Percentiles rank a stretch among this genome's conserved stretches.
These are phyloP conservation scores for Podaxis sp. DNA, from an alignment of 768 basidiomycete species.

Conservation along the genomic window DNA sequence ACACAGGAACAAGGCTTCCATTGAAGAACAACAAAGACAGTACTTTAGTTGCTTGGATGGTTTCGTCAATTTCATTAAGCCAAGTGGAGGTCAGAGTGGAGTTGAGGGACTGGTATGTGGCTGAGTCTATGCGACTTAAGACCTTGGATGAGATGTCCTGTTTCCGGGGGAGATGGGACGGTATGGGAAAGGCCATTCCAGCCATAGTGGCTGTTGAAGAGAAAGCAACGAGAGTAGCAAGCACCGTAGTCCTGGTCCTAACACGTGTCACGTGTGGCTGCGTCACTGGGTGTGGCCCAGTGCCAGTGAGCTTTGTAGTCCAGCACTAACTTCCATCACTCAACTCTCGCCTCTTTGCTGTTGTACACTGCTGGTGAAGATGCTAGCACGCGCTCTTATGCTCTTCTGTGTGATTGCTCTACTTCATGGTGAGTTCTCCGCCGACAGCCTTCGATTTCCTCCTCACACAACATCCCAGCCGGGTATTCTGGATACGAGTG, in stretches of 20 bases:
- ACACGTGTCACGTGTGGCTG: conserved; percentile 29
- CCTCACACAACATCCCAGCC: conserved; percentile 39
- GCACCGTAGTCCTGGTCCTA: background rate
- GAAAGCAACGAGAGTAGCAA: background rate
- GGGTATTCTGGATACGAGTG: conserved; percentile 83
- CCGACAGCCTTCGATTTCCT: conserved; percentile 1
- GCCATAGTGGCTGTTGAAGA: conserved; percentile 15
- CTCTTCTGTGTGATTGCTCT: conserved; percentile 45
- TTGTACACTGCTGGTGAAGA: conserved; percentile 19
- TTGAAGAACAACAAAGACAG: conserved; percentile 9
- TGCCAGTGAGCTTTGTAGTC: background rate
- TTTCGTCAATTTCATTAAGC: conserved; percentile 70
- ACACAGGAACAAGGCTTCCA: background rate
- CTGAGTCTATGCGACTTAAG: conserved; percentile 67
- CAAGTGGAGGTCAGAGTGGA: conserved; percentile 65
- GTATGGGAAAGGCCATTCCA: conserved; percentile 73
- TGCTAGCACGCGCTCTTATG: conserved; percentile 50
- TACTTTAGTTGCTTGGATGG: conserved; percentile 74
- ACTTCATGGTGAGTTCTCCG: conserved; percentile 50
- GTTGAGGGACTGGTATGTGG: conserved; percentile 55
- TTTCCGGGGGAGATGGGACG: conserved; percentile 70
- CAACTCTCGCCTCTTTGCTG: background rate
- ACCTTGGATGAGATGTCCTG: conserved; percentile 73
- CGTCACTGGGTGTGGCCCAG: background rate
- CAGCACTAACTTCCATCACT: background rate